phyloP scores from a whole-genome alignment of 2,329 filamentous ascomycete genomes.

The Cadophora sp. region DNA sequence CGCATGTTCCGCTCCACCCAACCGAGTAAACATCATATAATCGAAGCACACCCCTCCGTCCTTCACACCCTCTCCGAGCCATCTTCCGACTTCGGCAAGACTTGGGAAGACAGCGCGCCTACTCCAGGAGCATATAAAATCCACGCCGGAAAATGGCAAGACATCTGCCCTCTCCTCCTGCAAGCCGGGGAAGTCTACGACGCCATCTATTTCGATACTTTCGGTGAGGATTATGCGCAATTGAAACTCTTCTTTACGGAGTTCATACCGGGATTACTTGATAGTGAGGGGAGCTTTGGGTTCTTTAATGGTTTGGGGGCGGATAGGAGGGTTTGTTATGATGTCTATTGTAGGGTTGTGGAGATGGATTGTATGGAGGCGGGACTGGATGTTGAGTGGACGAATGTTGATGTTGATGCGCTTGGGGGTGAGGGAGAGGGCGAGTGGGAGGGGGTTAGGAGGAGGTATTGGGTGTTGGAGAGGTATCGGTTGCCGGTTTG shows the following conservation, averaged over 20 bases:
- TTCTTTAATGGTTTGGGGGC: constrained; percentile 94
- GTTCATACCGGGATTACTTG: constrained; percentile 80
- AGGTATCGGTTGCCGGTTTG: constrained; percentile 78
- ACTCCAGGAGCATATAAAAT: constrained; percentile 70
- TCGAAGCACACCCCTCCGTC: constrained; percentile 84
- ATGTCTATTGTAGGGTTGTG: constrained; percentile 91
- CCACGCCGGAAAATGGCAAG: constrained; percentile 81
- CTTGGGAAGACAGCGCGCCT: constrained; percentile 62
- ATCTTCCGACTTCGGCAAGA: constrained; percentile 54
- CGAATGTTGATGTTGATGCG: constrained; percentile 76
- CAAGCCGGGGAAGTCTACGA: constrained; percentile 76
- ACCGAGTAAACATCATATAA: constrained; percentile 78
- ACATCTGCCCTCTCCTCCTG: constrained; percentile 73
- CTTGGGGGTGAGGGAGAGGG: constrained; percentile 68
- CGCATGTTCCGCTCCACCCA: constrained; percentile 72
- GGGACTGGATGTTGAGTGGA: constrained; percentile 89
- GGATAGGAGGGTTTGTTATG: constrained; percentile 91
- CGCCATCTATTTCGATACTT: constrained; percentile 97
- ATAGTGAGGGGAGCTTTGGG: constrained; percentile 76
- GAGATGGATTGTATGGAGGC: constrained; percentile 91
- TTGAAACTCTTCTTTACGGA: constrained; percentile 89
- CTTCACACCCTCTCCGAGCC: constrained; percentile 63
- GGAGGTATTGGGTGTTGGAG: constrained; percentile 89
- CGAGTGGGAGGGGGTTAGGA: constrained; percentile 87
- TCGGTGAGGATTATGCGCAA: constrained; percentile 90